Evolutionary conservation across 1,139 yeast species (phyloP), one percentile per base, ranked within the genome.

Genomic region (Hyphopichia khmerensis): DNA sequence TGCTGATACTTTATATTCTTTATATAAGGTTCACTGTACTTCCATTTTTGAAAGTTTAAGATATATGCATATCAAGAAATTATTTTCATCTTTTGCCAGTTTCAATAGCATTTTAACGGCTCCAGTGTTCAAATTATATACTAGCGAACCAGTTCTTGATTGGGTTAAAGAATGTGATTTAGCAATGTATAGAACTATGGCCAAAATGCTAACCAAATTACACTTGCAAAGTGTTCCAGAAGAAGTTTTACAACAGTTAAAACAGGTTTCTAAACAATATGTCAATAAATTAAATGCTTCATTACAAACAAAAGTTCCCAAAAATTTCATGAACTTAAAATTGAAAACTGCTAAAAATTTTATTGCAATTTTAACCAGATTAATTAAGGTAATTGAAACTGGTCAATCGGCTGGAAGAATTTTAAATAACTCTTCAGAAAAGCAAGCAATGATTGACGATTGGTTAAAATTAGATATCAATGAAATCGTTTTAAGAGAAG

Each of bases 101-200:
- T 87, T 87, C 60, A 75, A 76, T 41, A 73, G 82, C 10, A 73
- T 81, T 1, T 69, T 87, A 42, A 80, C 93, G 0, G 70, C 80
- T 0, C 88, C 89, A 1, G 86, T 84, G 31, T 78, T 77, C 55
- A 79, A 78, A 49, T 64, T 88, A 16, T 78, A 84, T 52, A 68
- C 72, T 13, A 66, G 77, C 10, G 77, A 77, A n/a, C 57, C 64
- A 4, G 57, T 83, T 8, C 57, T 70, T 7, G 75, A 74, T 15
- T 87, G 96, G 95, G 75, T 87, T 15, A 58, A 73, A 39, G 65
- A 74, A 36, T 85, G 90, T 56, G 96, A 90, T 59, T 56, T 76
- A 50, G 64, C 76, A 11, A 76, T 84, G 65, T 86, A 84, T 62
- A 77, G 75, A 45, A 67, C 77, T 8, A 69, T 87, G 71, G 72